phyloP scores from a whole-genome alignment of 805 yeast genomes.

The Candida saitoana region DNA sequence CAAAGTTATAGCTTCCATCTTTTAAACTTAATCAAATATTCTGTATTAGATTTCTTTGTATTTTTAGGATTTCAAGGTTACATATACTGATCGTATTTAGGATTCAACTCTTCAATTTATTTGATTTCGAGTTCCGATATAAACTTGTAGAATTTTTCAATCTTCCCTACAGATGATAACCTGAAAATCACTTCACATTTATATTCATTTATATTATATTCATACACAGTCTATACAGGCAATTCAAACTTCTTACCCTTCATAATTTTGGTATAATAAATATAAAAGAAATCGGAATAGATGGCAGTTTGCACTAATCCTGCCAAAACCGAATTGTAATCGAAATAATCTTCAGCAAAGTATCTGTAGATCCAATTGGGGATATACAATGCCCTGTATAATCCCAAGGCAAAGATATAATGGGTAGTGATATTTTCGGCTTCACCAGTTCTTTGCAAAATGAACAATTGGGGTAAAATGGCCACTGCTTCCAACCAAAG shows the following conservation, averaged over 20 bases:
- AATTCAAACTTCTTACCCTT: conserved; percentile 73
- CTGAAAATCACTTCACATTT: no score
- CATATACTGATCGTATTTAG: no score
- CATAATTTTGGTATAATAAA: conserved; percentile 76
- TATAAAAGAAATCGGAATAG: conserved; percentile 93
- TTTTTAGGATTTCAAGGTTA: no score
- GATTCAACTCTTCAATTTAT: no score
- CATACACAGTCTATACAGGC: conserved; percentile 38
- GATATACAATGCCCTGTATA: conserved; percentile 83
- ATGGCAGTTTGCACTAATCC: conserved; percentile 83
- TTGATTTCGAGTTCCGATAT: no score
- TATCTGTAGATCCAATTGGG: conserved; percentile 95
- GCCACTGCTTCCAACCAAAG: conserved; percentile 92
- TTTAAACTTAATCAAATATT: no score
- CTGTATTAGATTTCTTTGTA: no score
- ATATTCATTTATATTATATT: no score
- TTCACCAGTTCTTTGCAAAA: conserved; percentile 85
- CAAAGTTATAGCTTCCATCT: no score
- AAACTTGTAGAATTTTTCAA: no score
- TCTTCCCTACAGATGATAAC: no score
- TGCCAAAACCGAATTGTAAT: conserved; percentile 66
- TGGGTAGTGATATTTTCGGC: conserved; percentile 86
- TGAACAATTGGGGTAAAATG: conserved; percentile 86
- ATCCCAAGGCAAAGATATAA: conserved; percentile 89
- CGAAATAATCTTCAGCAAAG: conserved; percentile 57